These are phyloP conservation scores for Fusarium sarcochroum DNA, from an alignment of 2,329 filamentous ascomycete species.

Conservation along the genomic window DNA sequence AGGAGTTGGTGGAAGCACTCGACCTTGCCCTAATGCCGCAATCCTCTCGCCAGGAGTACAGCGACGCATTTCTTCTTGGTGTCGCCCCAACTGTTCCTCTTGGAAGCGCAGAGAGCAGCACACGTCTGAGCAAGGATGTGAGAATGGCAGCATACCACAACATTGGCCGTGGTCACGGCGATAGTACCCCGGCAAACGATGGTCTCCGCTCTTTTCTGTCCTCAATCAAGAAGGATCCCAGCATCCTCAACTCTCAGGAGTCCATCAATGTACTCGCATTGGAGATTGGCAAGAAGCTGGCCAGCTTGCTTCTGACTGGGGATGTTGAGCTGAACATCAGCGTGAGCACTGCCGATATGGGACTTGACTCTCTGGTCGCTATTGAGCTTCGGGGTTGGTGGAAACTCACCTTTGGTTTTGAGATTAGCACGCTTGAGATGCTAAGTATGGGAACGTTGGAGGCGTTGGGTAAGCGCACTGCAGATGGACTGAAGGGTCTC, in stretches of 20 bases:
- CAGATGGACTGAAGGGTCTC: too few relatives aligned
- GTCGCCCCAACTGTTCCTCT: background rate
- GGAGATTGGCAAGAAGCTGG: conserved; percentile 3
- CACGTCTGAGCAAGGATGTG: background rate
- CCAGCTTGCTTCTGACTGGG: background rate
- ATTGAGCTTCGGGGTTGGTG: background rate
- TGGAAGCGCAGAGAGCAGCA: background rate
- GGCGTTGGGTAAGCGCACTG: background rate
- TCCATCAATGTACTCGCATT: background rate
- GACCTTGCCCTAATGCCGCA: background rate
- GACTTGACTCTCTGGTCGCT: background rate
- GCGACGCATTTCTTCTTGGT: background rate
- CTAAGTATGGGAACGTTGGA: background rate
- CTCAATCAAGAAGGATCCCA: background rate
- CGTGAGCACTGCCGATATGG: background rate
- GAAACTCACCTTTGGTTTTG: background rate
- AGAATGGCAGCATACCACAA: background rate
- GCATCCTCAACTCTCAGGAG: background rate
- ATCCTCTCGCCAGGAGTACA: too few relatives aligned
- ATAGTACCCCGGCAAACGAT: background rate
- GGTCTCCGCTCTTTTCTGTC: background rate
- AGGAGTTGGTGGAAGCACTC: background rate
- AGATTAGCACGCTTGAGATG: background rate
- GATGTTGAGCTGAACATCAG: background rate
- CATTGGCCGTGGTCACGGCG: background rate